Evolutionary conservation across 805 yeast species (phyloP), one percentile per base, ranked within the genome.

Genomic region (Pichia cabralensis): DNA sequence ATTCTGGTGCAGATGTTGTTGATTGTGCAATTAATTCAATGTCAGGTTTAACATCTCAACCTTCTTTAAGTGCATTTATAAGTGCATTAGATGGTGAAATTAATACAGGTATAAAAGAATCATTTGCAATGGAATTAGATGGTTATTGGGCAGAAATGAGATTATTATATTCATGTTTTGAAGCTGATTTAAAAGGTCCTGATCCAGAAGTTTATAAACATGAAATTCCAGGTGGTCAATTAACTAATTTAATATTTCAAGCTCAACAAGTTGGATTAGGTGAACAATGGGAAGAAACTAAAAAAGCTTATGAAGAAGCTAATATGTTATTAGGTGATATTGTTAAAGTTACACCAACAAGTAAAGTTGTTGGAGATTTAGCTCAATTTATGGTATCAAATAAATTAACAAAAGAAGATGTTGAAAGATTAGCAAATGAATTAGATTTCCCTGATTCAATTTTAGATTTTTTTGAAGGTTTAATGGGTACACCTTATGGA

Each of bases 381-480:
- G 98, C 98, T n/a, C 99, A 92, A 66, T 92, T 92, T 55, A 92
- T 92, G 98, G 98, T 92, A 41, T 75, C 95, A 30, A 92, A 92
- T 70, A 86, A 86, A 62, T 71, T 92, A 52, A 69, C 78, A 8
- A 67, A 81, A 33, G 83, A 81, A 50, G 99, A 92, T 54, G 94
- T 92, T 43, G 69, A 67, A 57, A 78, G 80, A 56, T 74, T 92
- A 48, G 98, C 99, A 4, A 65, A 75, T 36, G 83, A 85, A 38
- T 73, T 92, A 50, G 98, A 92, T 64, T 89, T 92, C 95, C 99
- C 98, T 44, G 96, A 82, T 56, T 89, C 97, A 15, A 96, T 92
- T 13, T 72, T 92, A 58, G 99, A 92, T 63, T 92, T 92, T 75
- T 86, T 92, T 73, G 95, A 92, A 69, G 99, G 99, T 51, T 73